A percentile compares a stretch with the other conserved stretches of the same genome.
Conservation (phyloP, 2,329 filamentous ascomycete species). For the Alternaria brassicicola region DNA sequence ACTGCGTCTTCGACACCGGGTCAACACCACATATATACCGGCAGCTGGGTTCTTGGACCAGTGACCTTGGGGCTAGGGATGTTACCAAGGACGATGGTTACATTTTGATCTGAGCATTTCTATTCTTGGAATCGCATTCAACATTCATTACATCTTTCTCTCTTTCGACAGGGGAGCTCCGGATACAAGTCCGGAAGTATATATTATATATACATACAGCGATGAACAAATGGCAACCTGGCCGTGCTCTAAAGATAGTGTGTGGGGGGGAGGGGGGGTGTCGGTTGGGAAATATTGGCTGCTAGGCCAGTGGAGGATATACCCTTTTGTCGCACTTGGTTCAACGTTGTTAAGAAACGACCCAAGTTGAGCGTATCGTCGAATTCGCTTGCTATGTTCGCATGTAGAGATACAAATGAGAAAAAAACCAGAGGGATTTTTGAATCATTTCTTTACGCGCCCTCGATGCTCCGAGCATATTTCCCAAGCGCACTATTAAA, state of each 20-base stretch:
- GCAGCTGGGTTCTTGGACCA: neutral
- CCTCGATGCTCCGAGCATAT: neutral
- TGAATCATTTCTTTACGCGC: neutral
- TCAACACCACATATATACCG: neutral
- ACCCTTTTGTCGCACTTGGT: slow-evolving; percentile 6
- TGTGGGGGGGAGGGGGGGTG: no score
- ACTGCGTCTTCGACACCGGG: neutral
- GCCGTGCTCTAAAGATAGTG: neutral
- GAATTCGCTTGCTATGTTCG: neutral
- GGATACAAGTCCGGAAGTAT: slow-evolving; percentile 7
- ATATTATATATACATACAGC: neutral
- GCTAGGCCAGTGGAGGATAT: slow-evolving; percentile 5
- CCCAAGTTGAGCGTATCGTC: neutral
- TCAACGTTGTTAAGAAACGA: neutral
- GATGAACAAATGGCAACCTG: neutral
- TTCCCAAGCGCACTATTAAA: neutral
- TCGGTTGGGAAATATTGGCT: neutral
- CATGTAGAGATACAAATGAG: no score
- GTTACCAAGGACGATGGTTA: slow-evolving; percentile 1
- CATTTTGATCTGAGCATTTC: neutral
- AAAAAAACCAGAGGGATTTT: neutral
- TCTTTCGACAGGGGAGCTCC: neutral
- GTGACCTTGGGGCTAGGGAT: neutral
- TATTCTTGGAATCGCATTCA: slow-evolving; percentile 2
- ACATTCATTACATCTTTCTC: neutral